Evolutionary conservation across 768 basidiomycete species (phyloP).

Genomic region (Suillus placidus): DNA sequence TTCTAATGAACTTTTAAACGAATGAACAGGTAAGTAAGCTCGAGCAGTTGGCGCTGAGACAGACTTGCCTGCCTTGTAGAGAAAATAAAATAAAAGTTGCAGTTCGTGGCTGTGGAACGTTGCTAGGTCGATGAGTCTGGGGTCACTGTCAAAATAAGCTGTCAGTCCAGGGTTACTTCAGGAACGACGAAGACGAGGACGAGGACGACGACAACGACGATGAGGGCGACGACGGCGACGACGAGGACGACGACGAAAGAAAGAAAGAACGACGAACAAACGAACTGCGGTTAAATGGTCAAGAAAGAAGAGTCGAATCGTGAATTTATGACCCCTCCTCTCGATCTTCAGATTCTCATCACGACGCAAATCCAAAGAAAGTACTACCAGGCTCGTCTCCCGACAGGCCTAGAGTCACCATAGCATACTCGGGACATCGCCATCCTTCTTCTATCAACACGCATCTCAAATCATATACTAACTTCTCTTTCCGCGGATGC

Average conservation of each 20-base stretch:
- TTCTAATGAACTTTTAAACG: neutral
- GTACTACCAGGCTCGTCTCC: neutral
- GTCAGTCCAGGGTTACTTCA: conserved; percentile 2
- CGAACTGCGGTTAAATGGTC: neutral
- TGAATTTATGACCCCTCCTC: neutral
- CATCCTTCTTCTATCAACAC: neutral
- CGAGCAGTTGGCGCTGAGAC: neutral
- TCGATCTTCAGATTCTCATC: conserved; percentile 1
- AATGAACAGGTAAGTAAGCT: neutral
- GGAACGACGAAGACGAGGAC: neutral
- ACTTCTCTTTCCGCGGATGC: conserved; percentile 1
- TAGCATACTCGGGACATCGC: conserved; percentile 1
- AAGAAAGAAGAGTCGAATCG: conserved; percentile 1
- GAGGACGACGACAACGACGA: neutral
- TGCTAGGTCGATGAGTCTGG: conserved; percentile 5
- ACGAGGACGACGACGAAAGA: neutral
- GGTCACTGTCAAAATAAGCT: conserved; percentile 4
- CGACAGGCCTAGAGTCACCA: neutral
- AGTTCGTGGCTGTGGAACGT: conserved; percentile 7
- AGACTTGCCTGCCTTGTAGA: neutral
- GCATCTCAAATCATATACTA: neutral
- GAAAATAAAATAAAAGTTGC: neutral
- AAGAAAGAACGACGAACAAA: neutral
- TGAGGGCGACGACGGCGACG: no score
- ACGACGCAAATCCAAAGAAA: neutral